Evolutionary conservation across 257 asterid genomes (phyloP), one percentile per base, ranked within the genome.

Genomic region (Salvia splendens): DNA sequence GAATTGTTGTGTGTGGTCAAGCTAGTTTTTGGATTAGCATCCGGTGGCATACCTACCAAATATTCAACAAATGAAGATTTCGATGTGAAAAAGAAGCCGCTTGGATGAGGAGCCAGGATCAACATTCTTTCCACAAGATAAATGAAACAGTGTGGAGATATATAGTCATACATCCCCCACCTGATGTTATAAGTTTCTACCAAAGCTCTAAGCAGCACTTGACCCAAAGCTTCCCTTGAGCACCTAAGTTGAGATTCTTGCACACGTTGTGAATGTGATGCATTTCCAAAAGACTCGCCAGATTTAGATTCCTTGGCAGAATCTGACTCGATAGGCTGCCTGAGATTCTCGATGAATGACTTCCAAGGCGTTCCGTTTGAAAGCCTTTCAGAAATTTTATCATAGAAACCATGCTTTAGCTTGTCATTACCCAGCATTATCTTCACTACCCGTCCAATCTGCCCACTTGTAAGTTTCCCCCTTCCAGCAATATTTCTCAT

Each of bases 71-170:
- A 82, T 0, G 86, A 59, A 5, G 87, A 83, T 52, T 82, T 85
- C 28, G 83, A 61, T 0, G 85, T 64, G 74, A 60, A 80, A 68
- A 75, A 75, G 69, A 0, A 60, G 6, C 71, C 80, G 2, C 4
- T 32, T 15, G 71, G 60, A 36, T 61, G 77, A 36, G 82, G 80
- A 59, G 46, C 75, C 73, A 84, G n/a, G n/a, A 83, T 58, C 64
- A 88, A 4, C 3, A 84, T 77, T 2, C 89, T 80, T 49, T 88
- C 93, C 63, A 85, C 28, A 16, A 88, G 87, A 79, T 82, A 84
- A 28, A 84, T 55, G 78, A 88, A 84, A 64, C 87, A 84, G 58
- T 50, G 5, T 0, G 91, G 95, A 42, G 93, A 70, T 42, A 86
- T 80, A 20, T 70, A 79, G 75, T 79, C 81, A 12, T 2, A 5